Percentiles rank a stretch among this genome's conserved stretches.
These are phyloP conservation scores for Cladophialophora psammophila DNA, from an alignment of 2,329 filamentous ascomycete species.

Conservation along the genomic window DNA sequence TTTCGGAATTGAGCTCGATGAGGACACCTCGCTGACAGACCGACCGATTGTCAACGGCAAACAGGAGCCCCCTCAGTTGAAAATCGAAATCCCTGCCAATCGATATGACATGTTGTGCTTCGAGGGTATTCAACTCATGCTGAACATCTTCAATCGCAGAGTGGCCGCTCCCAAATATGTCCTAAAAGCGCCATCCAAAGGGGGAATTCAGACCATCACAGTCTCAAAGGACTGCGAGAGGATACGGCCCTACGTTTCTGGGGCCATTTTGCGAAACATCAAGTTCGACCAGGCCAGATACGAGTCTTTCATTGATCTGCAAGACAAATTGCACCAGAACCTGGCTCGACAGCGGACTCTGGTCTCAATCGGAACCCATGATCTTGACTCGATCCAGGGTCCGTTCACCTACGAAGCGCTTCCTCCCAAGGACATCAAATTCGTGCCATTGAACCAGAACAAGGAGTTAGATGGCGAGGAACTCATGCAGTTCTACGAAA, in stretches of 20 bases:
- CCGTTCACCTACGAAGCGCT: constrained; percentile 97
- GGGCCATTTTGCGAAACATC: constrained; percentile 86
- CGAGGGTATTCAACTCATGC: constrained; percentile 92
- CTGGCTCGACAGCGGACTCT: constrained; percentile 89
- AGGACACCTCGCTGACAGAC: constrained; percentile 83
- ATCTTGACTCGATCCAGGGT: constrained; percentile 89
- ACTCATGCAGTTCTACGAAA: constrained; percentile 93
- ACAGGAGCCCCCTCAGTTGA: constrained; percentile 89
- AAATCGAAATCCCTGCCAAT: constrained; percentile 98
- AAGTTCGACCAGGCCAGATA: constrained; percentile 91
- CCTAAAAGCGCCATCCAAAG: constrained; percentile 73
- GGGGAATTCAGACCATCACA: constrained; percentile 79
- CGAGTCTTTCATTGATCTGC: constrained; percentile 95
- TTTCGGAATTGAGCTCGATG: constrained; percentile 94
- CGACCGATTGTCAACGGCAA: constrained; percentile 77
- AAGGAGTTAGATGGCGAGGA: constrained; percentile 86
- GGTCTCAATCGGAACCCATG: constrained; percentile 97
- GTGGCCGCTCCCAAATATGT: constrained; percentile 79
- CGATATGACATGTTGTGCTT: constrained; percentile 94
- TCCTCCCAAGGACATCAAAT: constrained; percentile 89
- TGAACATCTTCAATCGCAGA: constrained; percentile 90
- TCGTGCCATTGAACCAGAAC: constrained; percentile 87
- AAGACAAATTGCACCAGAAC: constrained; percentile 98
- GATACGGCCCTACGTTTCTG: constrained; percentile 87
- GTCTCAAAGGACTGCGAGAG: constrained; percentile 77